phyloP scores from a whole-genome alignment of 768 basidiomycete genomes.

The Lactarius evosmus region DNA sequence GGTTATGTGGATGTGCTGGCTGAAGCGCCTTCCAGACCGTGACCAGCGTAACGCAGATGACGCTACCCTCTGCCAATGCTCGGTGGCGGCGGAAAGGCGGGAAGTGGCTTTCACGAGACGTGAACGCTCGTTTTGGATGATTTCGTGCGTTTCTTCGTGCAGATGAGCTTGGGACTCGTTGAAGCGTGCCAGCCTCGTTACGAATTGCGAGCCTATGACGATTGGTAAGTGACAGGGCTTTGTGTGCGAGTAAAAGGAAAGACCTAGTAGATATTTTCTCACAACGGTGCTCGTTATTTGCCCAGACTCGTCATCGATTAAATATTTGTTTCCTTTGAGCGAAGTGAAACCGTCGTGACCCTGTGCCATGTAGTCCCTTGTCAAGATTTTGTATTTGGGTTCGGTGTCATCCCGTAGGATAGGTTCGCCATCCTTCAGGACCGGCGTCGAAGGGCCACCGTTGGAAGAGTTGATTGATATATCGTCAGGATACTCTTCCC shows the following conservation, averaged over 20 bases:
- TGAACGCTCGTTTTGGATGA: conserved; percentile 48
- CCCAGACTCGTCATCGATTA: conserved; percentile 83
- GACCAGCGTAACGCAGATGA: conserved; percentile 42
- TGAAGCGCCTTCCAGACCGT: conserved; percentile 53
- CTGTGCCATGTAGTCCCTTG: conserved; percentile 80
- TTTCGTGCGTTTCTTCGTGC: conserved; percentile 43
- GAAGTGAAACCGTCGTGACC: conserved; percentile 81
- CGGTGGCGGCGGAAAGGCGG: conserved; percentile 33
- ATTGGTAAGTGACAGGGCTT: conserved; percentile 1
- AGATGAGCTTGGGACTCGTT: conserved; percentile 37
- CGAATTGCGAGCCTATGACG: conserved; percentile 62
- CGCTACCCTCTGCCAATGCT: conserved; percentile 50
- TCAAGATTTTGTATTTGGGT: conserved; percentile 72
- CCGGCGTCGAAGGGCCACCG: conserved; percentile 29
- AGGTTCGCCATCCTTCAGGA: conserved; percentile 47
- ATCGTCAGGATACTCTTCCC: conserved; percentile 33
- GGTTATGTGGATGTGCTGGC: conserved; percentile 55
- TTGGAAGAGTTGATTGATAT: conserved; percentile 22
- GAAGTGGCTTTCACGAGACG: conserved; percentile 19
- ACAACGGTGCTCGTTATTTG: conserved; percentile 75
- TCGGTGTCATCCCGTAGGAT: conserved; percentile 51
- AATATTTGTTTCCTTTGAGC: conserved; percentile 59
- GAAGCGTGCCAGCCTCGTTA: conserved; percentile 57
- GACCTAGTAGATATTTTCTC: conserved; percentile 81
- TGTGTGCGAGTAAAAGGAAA: not conserved